Evolutionary conservation across 148 eudicot species (phyloP).

Genomic region (Silene uniflora): DNA sequence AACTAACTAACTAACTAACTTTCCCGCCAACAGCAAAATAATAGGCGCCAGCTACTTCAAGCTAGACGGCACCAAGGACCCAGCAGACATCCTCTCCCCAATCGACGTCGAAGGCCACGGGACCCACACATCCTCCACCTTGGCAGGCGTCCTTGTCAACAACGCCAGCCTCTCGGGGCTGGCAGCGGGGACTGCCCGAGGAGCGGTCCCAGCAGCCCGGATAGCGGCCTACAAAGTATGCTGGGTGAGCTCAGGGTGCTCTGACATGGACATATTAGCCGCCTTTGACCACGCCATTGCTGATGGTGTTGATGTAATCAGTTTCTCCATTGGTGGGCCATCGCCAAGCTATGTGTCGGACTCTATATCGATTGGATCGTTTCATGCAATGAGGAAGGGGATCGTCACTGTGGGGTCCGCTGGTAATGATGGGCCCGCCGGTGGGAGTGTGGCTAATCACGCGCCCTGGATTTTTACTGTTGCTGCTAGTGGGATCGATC

Average conservation of each 20-base stretch:
- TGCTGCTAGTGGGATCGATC: constrained; percentile 58
- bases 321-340: constrained; percentile 55
- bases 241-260: constrained; percentile 48
- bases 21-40: constrained; percentile 50
- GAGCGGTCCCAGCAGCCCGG: constrained; percentile 64
- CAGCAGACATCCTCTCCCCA: constrained; percentile 59
- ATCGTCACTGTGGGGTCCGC: constrained; percentile 55
- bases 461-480: constrained; percentile 73
- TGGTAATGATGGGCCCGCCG: constrained; percentile 56
- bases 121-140: constrained; percentile 73
- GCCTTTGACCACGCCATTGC: constrained; percentile 61
- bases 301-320: constrained; percentile 65
- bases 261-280: constrained; percentile 71
- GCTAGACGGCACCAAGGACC: constrained; percentile 48
- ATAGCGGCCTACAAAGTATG: constrained; percentile 69
- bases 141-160: constrained; percentile 43
- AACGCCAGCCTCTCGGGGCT: constrained; percentile 52
- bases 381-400: constrained; percentile 54
- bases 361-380: constrained; percentile 45
- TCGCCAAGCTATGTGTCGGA: constrained; percentile 26
- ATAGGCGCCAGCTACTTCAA: constrained; percentile 86
- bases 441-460: constrained; percentile 37
- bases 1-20: neutral
- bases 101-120: constrained; percentile 64
- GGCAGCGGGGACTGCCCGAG: constrained; percentile 57